Conservation (phyloP, 495 filamentous ascomycete species). For the Podospora appendiculata region DNA sequence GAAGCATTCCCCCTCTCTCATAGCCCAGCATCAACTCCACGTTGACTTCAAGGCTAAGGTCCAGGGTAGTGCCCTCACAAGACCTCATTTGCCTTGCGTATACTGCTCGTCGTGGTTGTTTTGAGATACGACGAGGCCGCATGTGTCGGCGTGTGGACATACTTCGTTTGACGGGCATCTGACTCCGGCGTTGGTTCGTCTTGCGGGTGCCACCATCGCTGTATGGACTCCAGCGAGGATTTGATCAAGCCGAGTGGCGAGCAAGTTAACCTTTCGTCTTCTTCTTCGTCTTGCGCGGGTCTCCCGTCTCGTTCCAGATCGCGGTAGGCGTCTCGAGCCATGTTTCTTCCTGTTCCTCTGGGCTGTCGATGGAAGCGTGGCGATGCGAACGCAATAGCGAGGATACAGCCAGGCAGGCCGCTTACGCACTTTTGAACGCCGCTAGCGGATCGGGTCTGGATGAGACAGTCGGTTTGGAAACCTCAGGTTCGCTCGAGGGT, state of each 20-base stretch:
- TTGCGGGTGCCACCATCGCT: constrained; percentile 1
- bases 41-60: too few relatives aligned
- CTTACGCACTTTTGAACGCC: too few relatives aligned
- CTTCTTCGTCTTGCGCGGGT: neutral
- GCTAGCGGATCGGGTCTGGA: too few relatives aligned
- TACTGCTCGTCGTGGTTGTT: constrained; percentile 29
- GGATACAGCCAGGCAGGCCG: too few relatives aligned
- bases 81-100: constrained; percentile 29
- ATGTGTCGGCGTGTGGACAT: constrained; percentile 32
- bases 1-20: too few relatives aligned
- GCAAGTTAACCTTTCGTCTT: neutral
- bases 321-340: constrained; percentile 2
- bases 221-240: constrained; percentile 3
- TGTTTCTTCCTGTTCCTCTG: neutral
- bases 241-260: constrained; percentile 13
- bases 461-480: too few relatives aligned
- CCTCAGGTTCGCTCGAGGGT: too few relatives aligned
- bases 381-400: too few relatives aligned
- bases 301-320: neutral
- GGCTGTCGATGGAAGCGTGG: too few relatives aligned
- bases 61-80: constrained; percentile 9
- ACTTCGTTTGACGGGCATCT: constrained; percentile 13
- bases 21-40: too few relatives aligned
- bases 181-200: neutral
- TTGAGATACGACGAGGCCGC: constrained; percentile 32